These are phyloP conservation scores for Clonostachys rosea DNA, from an alignment of 2,329 filamentous ascomycete species.

Conservation along the genomic window DNA sequence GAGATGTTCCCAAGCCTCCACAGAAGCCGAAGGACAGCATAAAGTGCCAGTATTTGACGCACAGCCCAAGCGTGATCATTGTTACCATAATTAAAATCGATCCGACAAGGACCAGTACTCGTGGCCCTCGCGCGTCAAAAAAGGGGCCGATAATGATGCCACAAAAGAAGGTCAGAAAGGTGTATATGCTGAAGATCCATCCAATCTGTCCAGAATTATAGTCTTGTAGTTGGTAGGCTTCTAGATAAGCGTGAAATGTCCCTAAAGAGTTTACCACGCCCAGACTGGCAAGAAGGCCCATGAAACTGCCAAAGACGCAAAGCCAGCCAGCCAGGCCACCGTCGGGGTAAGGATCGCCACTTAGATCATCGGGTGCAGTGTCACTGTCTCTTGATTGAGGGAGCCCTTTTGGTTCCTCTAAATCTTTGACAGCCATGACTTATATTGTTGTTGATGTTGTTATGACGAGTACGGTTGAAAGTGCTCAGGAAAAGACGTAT, in stretches of 20 bases:
- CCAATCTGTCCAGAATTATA: conserved; percentile 1
- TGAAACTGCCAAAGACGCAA: conserved; percentile 2
- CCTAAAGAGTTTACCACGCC: conserved; percentile 2
- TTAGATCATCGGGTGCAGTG: too few species aligned
- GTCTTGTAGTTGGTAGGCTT: conserved; percentile 1
- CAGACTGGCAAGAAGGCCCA: conserved; percentile 2
- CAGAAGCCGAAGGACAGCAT: conserved; percentile 2
- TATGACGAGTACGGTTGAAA: too few species aligned
- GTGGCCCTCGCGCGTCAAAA: conserved; percentile 3
- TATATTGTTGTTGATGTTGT: too few species aligned
- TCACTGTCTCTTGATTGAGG: too few species aligned
- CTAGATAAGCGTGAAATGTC: conserved; percentile 2
- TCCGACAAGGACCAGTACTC: neutral
- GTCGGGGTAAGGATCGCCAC: too few species aligned
- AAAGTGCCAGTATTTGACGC: neutral
- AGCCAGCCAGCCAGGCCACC: too few species aligned
- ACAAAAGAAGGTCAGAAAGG: conserved; percentile 2
- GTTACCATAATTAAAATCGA: conserved; percentile 1
- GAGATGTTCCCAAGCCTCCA: conserved; percentile 2
- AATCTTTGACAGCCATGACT: too few species aligned
- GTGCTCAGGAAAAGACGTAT: too few species aligned
- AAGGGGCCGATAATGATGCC: conserved; percentile 3
- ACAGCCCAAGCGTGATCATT: neutral
- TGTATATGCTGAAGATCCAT: conserved; percentile 4
- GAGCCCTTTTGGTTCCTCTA: too few species aligned